Base-by-base conservation (phyloP, 2,329 filamentous ascomycete genomes). In the Fusarium metavorans region DNA sequence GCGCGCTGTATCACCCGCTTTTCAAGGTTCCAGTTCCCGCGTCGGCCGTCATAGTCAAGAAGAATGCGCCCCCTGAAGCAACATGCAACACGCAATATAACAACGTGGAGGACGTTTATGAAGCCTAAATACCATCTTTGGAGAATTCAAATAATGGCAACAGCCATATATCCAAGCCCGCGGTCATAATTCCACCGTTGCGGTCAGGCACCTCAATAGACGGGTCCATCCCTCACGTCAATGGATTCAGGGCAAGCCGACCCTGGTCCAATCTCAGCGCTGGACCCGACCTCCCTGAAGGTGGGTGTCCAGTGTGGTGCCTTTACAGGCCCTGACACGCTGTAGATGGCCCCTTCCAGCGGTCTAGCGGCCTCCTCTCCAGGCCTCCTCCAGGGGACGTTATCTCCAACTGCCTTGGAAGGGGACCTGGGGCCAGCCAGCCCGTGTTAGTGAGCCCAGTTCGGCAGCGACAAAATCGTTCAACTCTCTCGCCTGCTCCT, bases 401-500 rank as follows among this genome's bases (percentile, higher is more conserved):
- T 65, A 65, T 45, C 60, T 34, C 18, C 18, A 52, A 37, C 60
- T 39, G 61, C 60, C 60, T 62, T 66, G 62, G 66, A 52, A 60
- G 54, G 56, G 30, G 59, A 56, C 72, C 62, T 70, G 64, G 64
- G 57, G 54, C 61, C 59, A 63, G 67, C 67, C 58, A 66, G 66
- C 66, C 72, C 62, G 65, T 78, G 75, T 78, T 78, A 78, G 76
- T 78, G 76, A 78, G 70, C 60, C 76, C 77, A 77, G 66, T 72
- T 72, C 72, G 72, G 76, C 78, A 79, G 77, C 80, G 81, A 82
- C 83, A 83, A 84, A 84, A 83, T 84, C 82, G 78, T 81, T 81
- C 79, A 79, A 82, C 82, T 83, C 79, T 76, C 72, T 77, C 73
- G 74, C 67, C 79, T 78, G 79, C 81, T 84, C 83, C 83, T 85